phyloP scores from a whole-genome alignment of 768 basidiomycete species.

The Termitomyces sp. region DNA sequence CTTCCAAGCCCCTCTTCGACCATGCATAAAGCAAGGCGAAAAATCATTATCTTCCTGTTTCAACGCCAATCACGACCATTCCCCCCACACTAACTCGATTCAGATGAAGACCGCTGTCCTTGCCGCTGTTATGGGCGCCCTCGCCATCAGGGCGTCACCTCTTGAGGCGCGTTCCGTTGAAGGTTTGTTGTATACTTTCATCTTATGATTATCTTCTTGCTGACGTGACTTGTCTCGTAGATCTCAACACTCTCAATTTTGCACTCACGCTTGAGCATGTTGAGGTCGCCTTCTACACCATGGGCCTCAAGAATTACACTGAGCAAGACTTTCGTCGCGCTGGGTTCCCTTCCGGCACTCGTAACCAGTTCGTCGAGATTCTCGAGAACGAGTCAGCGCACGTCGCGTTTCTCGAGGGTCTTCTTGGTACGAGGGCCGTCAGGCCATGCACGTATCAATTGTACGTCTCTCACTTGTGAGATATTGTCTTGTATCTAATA shows the following conservation, averaged over 20 bases:
- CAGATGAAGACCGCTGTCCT: constrained; percentile 11
- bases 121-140: constrained; percentile 2
- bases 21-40: constrained; percentile 2
- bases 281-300: constrained; percentile 10
- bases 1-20: constrained; percentile 1
- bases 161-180: neutral
- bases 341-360: constrained; percentile 6
- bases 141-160: neutral
- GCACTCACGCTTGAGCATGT: constrained; percentile 12
- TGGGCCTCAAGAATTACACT: constrained; percentile 6
- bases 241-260: constrained; percentile 9
- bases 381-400: constrained; percentile 1
- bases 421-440: constrained; percentile 1
- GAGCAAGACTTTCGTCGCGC: constrained; percentile 4
- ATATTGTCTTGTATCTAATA: neutral
- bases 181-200: neutral
- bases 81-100: neutral
- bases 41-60: neutral
- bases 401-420: constrained; percentile 1
- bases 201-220: neutral
- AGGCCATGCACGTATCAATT: constrained; percentile 9
- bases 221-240: neutral
- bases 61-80: neutral
- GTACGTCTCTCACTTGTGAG: neutral
- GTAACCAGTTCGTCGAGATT: constrained; percentile 6